Evolutionary conservation across 345 rosid genomes (phyloP), one percentile per base, ranked within the genome.

Genomic region (Excoecaria cochinchinensis): DNA sequence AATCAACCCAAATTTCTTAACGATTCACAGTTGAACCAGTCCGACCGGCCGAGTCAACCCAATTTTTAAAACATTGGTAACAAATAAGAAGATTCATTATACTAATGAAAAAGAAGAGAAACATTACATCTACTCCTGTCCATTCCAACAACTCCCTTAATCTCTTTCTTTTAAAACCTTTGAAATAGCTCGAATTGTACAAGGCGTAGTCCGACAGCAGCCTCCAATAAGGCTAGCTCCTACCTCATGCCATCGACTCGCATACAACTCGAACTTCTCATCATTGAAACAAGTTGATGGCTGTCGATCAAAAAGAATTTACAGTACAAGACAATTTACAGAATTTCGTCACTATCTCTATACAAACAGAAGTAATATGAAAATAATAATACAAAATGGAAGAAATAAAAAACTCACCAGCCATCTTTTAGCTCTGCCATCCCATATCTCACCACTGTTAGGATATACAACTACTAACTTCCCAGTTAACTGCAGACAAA

Each of bases 171-270:
- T 90, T 71, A 93, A 74, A 74, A 83, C 91, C 62, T 80, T 89
- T 16, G 87, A 87, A 80, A 94, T 82, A 74, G 96, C 91, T 74
- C 50, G 78, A 75, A 90, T 82, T 19, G 96, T 92, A 19, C 92
- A 82, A 57, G 97, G 96, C 21, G 96, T 88, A 66, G 97, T 94
- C 42, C 93, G 79, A 36, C 97, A 94, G 75, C 98, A 94, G 62
- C 97, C 98, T 16, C 98, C 97, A 0, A 94, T 92, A 6, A 94
- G 86, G 78, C 87, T 91, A 67, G 97, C 98, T 76, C 98, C 98
- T 16, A 83, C 74, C 47, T 87, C 85, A 3, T 88, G 89, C 98
- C 97, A 92, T 81, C 89, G 87, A 52, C 81, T 78, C 5, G 97
- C 91, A 31, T 61, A 79, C 73, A 82, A 52, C 86, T 89, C 91